phyloP scores from a whole-genome alignment of 2,329 filamentous ascomycete genomes.

The Fusarium protoensiforme region DNA sequence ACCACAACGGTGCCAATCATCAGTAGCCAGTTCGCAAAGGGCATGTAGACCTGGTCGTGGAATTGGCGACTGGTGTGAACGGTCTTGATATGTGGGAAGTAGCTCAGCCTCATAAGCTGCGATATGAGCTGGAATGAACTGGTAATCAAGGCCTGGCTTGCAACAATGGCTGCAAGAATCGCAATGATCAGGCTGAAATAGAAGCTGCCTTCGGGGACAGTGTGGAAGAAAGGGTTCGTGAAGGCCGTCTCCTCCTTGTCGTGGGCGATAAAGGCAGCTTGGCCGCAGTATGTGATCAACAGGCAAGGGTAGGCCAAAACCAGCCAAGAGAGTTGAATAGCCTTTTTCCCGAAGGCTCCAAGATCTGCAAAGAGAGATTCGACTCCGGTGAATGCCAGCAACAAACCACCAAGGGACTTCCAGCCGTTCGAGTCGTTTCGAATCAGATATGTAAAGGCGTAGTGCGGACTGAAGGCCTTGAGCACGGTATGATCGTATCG shows the following conservation, averaged over 20 bases:
- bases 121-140: conserved; percentile 76
- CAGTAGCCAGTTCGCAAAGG: conserved; percentile 79
- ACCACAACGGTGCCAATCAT: conserved; percentile 82
- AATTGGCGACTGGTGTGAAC: conserved; percentile 77
- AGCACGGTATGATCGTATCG: conserved; percentile 64
- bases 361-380: conserved; percentile 83
- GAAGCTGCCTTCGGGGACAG: conserved; percentile 73
- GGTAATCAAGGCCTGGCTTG: conserved; percentile 83
- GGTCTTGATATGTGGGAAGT: conserved; percentile 81
- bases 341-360: conserved; percentile 76
- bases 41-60: conserved; percentile 82
- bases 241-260: conserved; percentile 57
- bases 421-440: conserved; percentile 70
- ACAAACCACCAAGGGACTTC: conserved; percentile 74
- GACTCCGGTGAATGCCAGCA: conserved; percentile 82
- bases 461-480: conserved; percentile 68
- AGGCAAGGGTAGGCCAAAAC: conserved; percentile 74
- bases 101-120: conserved; percentile 76
- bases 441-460: conserved; percentile 69
- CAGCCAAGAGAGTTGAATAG: conserved; percentile 80
- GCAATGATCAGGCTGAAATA: conserved; percentile 77
- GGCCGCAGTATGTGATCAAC: conserved; percentile 74
- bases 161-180: conserved; percentile 77
- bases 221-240: conserved; percentile 79
- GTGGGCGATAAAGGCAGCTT: conserved; percentile 76